Conservation (phyloP, 2,329 filamentous ascomycete species). For the Sporothrix pallida region DNA sequence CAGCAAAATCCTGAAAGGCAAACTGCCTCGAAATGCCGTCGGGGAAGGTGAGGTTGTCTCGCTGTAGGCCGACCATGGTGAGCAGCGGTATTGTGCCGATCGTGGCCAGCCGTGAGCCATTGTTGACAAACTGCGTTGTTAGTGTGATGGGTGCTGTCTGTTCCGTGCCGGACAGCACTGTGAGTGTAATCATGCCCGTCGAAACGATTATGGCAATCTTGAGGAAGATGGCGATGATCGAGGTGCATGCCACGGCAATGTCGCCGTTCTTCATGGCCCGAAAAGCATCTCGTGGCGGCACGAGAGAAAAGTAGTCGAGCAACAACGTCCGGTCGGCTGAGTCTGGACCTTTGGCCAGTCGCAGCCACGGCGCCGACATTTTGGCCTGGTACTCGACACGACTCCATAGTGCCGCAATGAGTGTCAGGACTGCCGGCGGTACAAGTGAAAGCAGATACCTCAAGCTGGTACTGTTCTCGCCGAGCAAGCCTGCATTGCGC, state of each 20-base stretch:
- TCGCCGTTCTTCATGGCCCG: constrained; percentile 46
- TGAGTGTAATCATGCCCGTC: constrained; percentile 47
- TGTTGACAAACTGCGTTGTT: constrained; percentile 43
- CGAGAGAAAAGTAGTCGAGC: constrained; percentile 46
- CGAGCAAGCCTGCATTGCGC: constrained; percentile 42
- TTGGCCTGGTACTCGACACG: constrained; percentile 51
- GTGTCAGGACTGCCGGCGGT: constrained; percentile 45
- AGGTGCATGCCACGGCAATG: constrained; percentile 44
- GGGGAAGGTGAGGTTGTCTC: constrained; percentile 41
- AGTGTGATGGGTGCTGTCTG: constrained; percentile 41
- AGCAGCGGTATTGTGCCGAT: constrained; percentile 44
- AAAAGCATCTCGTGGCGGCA: constrained; percentile 42
- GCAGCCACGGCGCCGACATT: constrained; percentile 48
- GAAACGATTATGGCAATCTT: constrained; percentile 47
- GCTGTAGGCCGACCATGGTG: constrained; percentile 45
- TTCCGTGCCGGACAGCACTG: constrained; percentile 41
- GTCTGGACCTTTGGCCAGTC: constrained; percentile 43
- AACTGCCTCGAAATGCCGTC: constrained; percentile 45
- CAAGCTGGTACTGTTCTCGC: constrained; percentile 26
- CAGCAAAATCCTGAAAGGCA: constrained; percentile 47
- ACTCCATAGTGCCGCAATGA: constrained; percentile 46
- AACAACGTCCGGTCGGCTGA: constrained; percentile 46
- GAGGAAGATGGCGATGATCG: constrained; percentile 43
- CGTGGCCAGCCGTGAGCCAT: constrained; percentile 39
- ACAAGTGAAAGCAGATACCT: constrained; percentile 50